Conservation (phyloP, 2,329 filamentous ascomycete genomes). For the Hypoxylon sp. region DNA sequence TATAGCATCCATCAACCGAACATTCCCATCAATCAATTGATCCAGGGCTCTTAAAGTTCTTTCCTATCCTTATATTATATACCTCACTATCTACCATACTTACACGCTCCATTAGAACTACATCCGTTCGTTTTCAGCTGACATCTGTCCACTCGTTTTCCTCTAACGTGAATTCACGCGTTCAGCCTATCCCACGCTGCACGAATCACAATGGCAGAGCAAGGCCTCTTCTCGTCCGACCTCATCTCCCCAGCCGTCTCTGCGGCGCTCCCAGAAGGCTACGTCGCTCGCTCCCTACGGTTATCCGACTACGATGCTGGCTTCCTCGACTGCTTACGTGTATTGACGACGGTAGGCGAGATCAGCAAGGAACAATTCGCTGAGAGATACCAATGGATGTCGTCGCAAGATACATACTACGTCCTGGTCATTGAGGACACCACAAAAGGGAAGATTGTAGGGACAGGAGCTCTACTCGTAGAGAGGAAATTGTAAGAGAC, state of each 20-base stretch:
- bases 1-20: neutral
- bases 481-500: slow-evolving; percentile 89
- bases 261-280: slow-evolving; percentile 81
- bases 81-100: neutral
- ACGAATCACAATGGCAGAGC: slow-evolving; percentile 56
- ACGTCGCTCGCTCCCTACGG: slow-evolving; percentile 85
- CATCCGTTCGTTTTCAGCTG: slow-evolving; percentile 7
- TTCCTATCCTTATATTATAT: neutral
- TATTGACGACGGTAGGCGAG: slow-evolving; percentile 93
- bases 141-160: slow-evolving; percentile 1
- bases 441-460: slow-evolving; percentile 77
- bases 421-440: slow-evolving; percentile 87
- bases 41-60: neutral
- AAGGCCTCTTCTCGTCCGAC: slow-evolving; percentile 81
- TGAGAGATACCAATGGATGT: slow-evolving; percentile 87
- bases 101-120: neutral
- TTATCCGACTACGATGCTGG: slow-evolving; percentile 83
- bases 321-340: slow-evolving; percentile 91
- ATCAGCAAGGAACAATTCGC: slow-evolving; percentile 82
- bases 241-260: slow-evolving; percentile 85
- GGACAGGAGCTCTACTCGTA: slow-evolving; percentile 89
- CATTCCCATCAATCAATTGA: neutral
- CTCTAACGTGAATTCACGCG: neutral
- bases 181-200: neutral
- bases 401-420: slow-evolving; percentile 82